A percentile compares a stretch with the other conserved stretches of the same genome.
Conservation (phyloP, 139 green algal genomes). For the Edaphochlamys debaryana region DNA sequence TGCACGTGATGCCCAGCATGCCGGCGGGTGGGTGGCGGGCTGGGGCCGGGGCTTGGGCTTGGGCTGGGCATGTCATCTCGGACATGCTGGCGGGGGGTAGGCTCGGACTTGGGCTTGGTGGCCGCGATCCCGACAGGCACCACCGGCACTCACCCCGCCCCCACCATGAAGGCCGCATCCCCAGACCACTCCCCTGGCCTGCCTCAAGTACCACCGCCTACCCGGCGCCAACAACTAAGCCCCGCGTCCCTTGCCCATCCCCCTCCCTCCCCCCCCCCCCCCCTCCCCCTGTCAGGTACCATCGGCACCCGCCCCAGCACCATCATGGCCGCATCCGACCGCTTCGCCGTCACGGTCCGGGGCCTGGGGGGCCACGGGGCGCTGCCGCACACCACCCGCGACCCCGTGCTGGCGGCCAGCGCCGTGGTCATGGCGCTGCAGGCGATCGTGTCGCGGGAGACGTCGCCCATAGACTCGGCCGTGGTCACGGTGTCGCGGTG, state of each 20-base stretch:
- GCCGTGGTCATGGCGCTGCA: conserved; percentile 81
- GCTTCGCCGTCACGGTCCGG: conserved; percentile 74
- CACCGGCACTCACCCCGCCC: no score
- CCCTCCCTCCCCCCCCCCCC: no score
- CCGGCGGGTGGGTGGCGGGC: not conserved
- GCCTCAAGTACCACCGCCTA: no score
- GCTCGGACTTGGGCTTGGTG: no score
- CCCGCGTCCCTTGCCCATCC: no score
- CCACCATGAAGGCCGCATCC: no score
- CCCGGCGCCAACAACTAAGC: no score
- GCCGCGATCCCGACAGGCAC: no score
- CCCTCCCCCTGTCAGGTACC: conserved; percentile 48
- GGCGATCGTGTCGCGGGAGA: conserved; percentile 56
- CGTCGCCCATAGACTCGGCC: conserved; percentile 77
- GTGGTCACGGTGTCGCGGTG: conserved; percentile 79
- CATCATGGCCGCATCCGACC: conserved; percentile 82
- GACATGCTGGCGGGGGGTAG: no score
- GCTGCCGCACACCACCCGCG: conserved; percentile 82
- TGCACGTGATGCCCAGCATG: conserved; percentile 86
- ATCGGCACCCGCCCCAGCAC: conserved; percentile 73
- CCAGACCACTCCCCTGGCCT: no score
- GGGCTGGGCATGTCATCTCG: no score
- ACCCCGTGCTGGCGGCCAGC: conserved; percentile 84
- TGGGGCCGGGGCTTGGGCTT: not conserved
- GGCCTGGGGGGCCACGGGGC: conserved; percentile 88